Percentiles rank a stretch among this genome's conserved stretches.
Conservation (phyloP, 805 yeast species). For the Saturnispora kantuleensis region DNA sequence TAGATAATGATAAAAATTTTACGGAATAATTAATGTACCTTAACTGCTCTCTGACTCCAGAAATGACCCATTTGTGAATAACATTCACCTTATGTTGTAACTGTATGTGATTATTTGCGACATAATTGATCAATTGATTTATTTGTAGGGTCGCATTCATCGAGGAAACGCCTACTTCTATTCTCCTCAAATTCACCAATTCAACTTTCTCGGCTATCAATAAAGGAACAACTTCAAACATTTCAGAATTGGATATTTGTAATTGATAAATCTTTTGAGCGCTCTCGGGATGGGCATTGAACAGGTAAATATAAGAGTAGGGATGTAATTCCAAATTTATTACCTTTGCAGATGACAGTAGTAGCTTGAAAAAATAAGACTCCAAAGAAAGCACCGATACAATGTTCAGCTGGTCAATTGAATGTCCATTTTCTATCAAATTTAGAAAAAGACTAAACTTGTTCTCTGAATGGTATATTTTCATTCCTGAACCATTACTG, state of each 20-base stretch:
- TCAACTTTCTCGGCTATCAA: background rate
- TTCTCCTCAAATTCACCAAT: constrained; percentile 1
- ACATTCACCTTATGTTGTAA: background rate
- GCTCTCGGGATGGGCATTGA: background rate
- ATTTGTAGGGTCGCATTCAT: background rate
- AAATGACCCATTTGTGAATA: background rate
- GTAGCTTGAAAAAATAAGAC: background rate
- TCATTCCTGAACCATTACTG: background rate
- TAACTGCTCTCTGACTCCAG: background rate
- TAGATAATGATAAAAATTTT: background rate
- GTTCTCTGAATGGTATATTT: background rate
- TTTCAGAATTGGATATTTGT: background rate
- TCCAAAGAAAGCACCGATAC: background rate
- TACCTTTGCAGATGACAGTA: background rate
- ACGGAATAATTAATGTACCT: background rate
- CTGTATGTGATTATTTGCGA: background rate
- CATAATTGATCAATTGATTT: background rate
- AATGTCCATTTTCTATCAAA: constrained; percentile 1
- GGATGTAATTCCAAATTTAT: background rate
- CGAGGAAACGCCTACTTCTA: background rate
- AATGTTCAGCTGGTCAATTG: background rate
- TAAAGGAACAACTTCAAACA: background rate
- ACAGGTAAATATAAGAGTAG: constrained; percentile 1
- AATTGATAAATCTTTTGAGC: background rate
- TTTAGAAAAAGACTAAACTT: background rate